These are phyloP conservation scores for Cenococcum geophilum DNA, from an alignment of 495 filamentous ascomycete genomes.

Conservation along the genomic window DNA sequence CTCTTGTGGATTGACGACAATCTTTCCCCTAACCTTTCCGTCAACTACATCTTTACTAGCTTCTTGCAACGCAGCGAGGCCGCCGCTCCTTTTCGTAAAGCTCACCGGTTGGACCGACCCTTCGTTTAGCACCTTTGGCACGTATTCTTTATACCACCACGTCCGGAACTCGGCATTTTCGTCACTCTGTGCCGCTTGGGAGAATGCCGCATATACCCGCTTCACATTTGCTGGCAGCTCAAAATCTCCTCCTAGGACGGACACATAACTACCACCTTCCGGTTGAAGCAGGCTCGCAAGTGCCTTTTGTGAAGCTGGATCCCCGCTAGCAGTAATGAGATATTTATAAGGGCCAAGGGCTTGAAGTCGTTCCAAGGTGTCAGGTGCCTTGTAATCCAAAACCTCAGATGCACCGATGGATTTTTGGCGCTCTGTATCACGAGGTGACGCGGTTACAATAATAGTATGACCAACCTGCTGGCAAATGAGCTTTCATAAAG, in stretches of 20 bases:
- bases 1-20: conserved; percentile 26
- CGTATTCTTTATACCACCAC: conserved; percentile 29
- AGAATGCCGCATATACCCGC: conserved; percentile 22
- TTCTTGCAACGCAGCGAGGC: conserved; percentile 18
- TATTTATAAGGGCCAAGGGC: conserved; percentile 26
- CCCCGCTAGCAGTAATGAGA: conserved; percentile 25
- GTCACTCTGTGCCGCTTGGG: conserved; percentile 20
- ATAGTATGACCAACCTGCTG: conserved; percentile 29
- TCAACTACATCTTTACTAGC: conserved; percentile 21
- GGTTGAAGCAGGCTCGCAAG: conserved; percentile 23
- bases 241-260: conserved; percentile 20
- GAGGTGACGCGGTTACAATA: conserved; percentile 25
- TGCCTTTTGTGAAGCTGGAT: conserved; percentile 21
- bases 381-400: conserved; percentile 27
- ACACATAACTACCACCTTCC: conserved; percentile 23
- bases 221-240: conserved; percentile 26
- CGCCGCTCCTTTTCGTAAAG: conserved; percentile 17
- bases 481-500: conserved; percentile 12
- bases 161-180: conserved; percentile 15
- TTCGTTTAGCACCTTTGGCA: conserved; percentile 25
- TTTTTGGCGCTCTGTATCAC: conserved; percentile 23
- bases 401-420: conserved; percentile 26
- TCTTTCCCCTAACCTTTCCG: conserved; percentile 22
- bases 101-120: conserved; percentile 22
- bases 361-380: conserved; percentile 19